Conservation (phyloP, 805 yeast species). For the Vanderwaltozyma yarrowii region DNA sequence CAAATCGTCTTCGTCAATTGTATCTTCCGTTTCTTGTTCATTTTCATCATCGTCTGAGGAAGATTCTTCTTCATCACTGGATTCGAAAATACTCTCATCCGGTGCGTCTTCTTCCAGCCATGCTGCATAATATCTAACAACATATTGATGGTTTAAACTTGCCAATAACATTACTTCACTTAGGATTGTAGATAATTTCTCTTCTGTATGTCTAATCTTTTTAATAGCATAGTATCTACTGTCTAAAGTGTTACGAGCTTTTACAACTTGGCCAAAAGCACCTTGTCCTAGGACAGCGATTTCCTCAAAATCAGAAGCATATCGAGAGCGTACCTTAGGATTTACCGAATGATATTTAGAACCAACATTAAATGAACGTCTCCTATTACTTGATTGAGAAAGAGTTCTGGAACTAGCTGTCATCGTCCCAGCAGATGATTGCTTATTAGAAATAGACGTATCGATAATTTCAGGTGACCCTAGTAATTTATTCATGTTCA, state of each 20-base stretch:
- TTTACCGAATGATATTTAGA: slow-evolving; percentile 28
- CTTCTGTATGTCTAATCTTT: slow-evolving; percentile 74
- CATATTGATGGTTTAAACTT: slow-evolving; percentile 87
- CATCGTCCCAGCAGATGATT: slow-evolving; percentile 6
- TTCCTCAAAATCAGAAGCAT: slow-evolving; percentile 90
- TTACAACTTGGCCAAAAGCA: slow-evolving; percentile 97
- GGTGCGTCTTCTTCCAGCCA: slow-evolving; percentile 80
- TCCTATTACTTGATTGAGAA: slow-evolving; percentile 21
- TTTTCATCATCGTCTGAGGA: slow-evolving; percentile 15
- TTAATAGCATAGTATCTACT: slow-evolving; percentile 94
- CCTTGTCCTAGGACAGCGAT: slow-evolving; percentile 86
- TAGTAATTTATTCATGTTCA: slow-evolving; percentile 21
- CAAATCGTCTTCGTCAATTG: slow-evolving; percentile 5
- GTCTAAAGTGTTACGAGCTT: slow-evolving; percentile 85
- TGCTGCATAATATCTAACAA: slow-evolving; percentile 92
- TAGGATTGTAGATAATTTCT: slow-evolving; percentile 67
- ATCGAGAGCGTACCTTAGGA: slow-evolving; percentile 47
- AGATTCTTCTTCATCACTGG: slow-evolving; percentile 23
- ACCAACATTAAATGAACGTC: slow-evolving; percentile 35
- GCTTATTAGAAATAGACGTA: slow-evolving; percentile 2
- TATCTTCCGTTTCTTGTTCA: slow-evolving; percentile 4
- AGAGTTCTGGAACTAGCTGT: slow-evolving; percentile 11
- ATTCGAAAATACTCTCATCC: slow-evolving; percentile 29
- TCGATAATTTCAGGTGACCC: slow-evolving; percentile 7
- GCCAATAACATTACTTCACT: slow-evolving; percentile 91